A percentile compares a stretch with the other conserved stretches of the same genome.
Evolutionary conservation across 1,284 basidiomycete species (phyloP).

Genomic region (Athelia sp.): DNA sequence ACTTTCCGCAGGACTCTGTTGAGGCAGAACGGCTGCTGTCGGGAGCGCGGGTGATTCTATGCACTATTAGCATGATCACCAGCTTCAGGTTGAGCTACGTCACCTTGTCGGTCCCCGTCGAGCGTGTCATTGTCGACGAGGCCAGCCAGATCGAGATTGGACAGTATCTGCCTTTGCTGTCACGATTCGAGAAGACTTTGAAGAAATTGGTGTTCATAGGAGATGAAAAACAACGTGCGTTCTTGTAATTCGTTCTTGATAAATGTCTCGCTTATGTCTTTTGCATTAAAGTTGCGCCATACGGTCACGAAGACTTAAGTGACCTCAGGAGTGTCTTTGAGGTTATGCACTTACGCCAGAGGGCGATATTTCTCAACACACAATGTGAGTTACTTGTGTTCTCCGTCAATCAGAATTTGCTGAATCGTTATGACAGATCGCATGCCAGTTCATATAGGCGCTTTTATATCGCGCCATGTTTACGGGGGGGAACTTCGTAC

Average conservation of each 20-base stretch:
- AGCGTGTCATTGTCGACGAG: constrained; percentile 56
- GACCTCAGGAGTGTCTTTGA: constrained; percentile 58
- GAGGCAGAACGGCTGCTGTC: constrained; percentile 21
- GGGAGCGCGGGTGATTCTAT: constrained; percentile 54
- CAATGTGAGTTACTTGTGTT: constrained; percentile 41
- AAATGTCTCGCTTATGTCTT: background rate
- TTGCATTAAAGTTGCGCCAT: constrained; percentile 45
- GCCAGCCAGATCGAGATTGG: constrained; percentile 63
- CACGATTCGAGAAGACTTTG: constrained; percentile 35
- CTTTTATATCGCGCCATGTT: constrained; percentile 40
- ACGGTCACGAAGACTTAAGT: constrained; percentile 48
- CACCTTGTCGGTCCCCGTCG: constrained; percentile 36
- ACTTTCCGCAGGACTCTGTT: constrained; percentile 25
- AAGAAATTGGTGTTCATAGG: constrained; percentile 69
- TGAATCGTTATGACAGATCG: constrained; percentile 31
- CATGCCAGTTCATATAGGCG: constrained; percentile 43
- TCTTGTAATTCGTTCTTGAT: constrained; percentile 1
- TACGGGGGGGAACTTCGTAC: constrained; percentile 28
- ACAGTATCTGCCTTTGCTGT: constrained; percentile 51
- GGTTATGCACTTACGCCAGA: constrained; percentile 36
- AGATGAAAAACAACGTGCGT: constrained; percentile 69
- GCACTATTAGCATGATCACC: constrained; percentile 71
- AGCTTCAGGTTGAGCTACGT: constrained; percentile 32
- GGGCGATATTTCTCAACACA: constrained; percentile 45
- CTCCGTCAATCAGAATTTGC: background rate